Conservation (phyloP, 176 grass and related monocot genomes). For the Thalia dealbata region DNA sequence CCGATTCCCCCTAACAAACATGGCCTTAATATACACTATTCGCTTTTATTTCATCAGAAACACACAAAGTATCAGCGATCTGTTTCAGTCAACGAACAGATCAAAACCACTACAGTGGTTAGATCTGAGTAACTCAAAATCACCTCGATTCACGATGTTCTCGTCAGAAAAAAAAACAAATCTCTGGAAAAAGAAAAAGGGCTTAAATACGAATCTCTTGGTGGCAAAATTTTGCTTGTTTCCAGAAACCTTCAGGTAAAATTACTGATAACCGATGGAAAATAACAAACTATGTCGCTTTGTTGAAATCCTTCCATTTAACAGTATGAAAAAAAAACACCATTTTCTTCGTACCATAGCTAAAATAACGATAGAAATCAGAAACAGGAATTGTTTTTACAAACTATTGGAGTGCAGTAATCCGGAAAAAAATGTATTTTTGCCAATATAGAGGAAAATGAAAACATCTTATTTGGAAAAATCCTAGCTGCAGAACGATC, state of each 20-base stretch:
- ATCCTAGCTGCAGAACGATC: neutral
- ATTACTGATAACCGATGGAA: neutral
- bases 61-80: neutral
- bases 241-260: too few relatives aligned
- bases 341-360: too few relatives aligned
- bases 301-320: neutral
- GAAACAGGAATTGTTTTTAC: neutral
- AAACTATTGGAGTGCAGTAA: neutral
- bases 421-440: neutral
- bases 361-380: neutral
- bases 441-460: neutral
- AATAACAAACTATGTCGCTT: too few relatives aligned
- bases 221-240: too few relatives aligned
- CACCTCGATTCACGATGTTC: too few relatives aligned
- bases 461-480: neutral
- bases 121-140: too few relatives aligned
- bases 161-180: too few relatives aligned
- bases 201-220: too few relatives aligned
- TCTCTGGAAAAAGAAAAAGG: too few relatives aligned
- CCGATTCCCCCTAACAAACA: too few relatives aligned
- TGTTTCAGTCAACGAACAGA: neutral
- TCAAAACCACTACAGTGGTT: neutral
- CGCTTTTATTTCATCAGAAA: neutral
- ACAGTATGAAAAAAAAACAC: neutral
- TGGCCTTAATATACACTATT: too few relatives aligned